Evolutionary conservation across 1,284 basidiomycete genomes (phyloP).

Genomic region (Athelia psychrophila): DNA sequence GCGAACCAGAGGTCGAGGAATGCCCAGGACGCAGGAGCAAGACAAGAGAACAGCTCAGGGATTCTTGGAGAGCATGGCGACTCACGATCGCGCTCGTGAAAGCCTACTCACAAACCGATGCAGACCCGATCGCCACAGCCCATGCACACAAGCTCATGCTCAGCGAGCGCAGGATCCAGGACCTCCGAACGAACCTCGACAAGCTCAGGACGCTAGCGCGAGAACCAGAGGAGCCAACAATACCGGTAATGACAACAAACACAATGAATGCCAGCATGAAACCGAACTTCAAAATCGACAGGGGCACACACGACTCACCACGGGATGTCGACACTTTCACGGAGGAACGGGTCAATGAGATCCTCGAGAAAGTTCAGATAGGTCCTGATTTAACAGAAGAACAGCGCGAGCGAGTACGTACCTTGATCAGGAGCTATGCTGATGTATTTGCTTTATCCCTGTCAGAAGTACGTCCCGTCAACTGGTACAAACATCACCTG

Average conservation of each 20-base stretch:
- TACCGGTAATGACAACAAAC: too few species aligned
- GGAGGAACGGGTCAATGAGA: conserved; percentile 6
- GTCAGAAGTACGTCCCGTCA: conserved; percentile 10
- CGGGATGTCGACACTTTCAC: background rate
- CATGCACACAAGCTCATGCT: too few species aligned
- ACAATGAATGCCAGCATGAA: too few species aligned
- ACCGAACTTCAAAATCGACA: background rate
- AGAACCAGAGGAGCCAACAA: background rate
- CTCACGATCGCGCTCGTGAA: too few species aligned
- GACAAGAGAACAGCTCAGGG: too few species aligned
- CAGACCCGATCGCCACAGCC: too few species aligned
- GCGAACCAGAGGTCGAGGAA: too few species aligned
- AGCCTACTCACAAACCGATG: too few species aligned
- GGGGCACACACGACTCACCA: background rate
- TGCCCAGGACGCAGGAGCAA: too few species aligned
- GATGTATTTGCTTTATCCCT: conserved; percentile 12
- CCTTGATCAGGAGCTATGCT: conserved; percentile 8
- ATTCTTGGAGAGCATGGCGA: too few species aligned
- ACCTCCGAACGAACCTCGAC: too few species aligned
- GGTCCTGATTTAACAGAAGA: conserved; percentile 8
- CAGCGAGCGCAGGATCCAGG: too few species aligned
- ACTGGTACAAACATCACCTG: conserved; percentile 10
- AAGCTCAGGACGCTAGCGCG: background rate
- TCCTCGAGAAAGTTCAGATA: conserved; percentile 9
- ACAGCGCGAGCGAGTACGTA: conserved; percentile 5